phyloP scores from a whole-genome alignment of 139 green algal species.

The Tetraselmis striata region DNA sequence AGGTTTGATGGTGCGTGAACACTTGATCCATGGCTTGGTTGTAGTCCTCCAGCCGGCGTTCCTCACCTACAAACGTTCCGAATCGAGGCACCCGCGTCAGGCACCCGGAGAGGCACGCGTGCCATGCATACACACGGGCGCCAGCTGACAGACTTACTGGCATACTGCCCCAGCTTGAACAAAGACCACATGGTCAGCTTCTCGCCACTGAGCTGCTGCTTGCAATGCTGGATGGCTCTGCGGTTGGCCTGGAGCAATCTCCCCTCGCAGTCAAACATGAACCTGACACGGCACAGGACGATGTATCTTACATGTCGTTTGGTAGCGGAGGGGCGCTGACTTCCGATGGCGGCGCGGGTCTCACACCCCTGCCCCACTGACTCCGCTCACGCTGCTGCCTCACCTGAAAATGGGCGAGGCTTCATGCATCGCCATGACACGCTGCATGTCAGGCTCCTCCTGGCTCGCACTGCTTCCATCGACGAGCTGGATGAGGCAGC shows the following conservation, averaged over 20 bases:
- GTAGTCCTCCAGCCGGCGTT: background rate
- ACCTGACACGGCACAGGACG: background rate
- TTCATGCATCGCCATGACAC: background rate
- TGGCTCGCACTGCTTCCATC: background rate
- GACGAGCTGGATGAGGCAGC: background rate
- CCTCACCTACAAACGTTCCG: no score
- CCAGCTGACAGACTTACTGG: background rate
- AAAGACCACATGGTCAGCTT: background rate
- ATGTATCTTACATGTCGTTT: background rate
- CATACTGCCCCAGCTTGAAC: background rate
- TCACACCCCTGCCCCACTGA: background rate
- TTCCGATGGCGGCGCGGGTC: no score
- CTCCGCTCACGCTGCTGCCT: background rate
- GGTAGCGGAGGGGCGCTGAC: no score
- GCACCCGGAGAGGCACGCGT: no score
- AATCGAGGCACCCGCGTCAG: no score
- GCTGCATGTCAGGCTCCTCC: background rate
- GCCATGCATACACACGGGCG: background rate
- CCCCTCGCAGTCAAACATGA: background rate
- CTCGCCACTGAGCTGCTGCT: background rate
- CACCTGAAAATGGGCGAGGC: background rate
- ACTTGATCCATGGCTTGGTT: background rate
- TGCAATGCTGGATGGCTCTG: background rate
- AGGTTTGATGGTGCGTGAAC: background rate
- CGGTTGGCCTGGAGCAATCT: background rate